These are phyloP conservation scores for Calonectria ilicicola DNA, from an alignment of 2,329 filamentous ascomycete species.

Conservation along the genomic window DNA sequence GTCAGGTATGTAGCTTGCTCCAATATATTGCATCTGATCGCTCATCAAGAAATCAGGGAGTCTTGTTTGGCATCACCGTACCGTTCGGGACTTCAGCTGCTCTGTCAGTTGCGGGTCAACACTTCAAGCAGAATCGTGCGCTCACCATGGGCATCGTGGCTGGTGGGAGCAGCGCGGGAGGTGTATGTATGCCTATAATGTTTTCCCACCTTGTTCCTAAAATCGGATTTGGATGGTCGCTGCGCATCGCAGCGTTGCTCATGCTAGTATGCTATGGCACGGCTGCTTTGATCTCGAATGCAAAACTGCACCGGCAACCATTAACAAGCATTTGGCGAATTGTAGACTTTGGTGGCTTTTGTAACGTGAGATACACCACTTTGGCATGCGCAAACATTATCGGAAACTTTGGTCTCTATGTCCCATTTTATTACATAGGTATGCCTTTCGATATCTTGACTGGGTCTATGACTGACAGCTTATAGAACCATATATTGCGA, in stretches of 20 bases:
- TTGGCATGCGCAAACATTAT: neutral
- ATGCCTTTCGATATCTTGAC: neutral
- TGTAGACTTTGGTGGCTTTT: neutral
- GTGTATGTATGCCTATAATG: neutral
- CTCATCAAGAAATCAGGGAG: neutral
- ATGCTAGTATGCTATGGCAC: neutral
- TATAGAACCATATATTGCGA: neutral
- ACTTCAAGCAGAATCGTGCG: neutral
- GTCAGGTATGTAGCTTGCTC: neutral
- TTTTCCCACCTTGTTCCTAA: neutral
- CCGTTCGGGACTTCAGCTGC: neutral
- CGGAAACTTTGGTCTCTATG: neutral
- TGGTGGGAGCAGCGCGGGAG: neutral
- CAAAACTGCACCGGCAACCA: neutral
- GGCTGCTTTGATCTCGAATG: neutral
- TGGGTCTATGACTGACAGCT: neutral
- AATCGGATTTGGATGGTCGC: neutral
- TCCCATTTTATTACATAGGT: neutral
- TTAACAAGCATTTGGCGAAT: neutral
- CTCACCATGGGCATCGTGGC: neutral
- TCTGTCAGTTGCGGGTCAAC: neutral
- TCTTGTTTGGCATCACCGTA: neutral
- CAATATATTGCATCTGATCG: too few species aligned
- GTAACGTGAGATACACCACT: neutral
- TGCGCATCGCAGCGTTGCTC: neutral